Conservation (phyloP, 805 yeast genomes). For the Ogataea trehalophila region DNA sequence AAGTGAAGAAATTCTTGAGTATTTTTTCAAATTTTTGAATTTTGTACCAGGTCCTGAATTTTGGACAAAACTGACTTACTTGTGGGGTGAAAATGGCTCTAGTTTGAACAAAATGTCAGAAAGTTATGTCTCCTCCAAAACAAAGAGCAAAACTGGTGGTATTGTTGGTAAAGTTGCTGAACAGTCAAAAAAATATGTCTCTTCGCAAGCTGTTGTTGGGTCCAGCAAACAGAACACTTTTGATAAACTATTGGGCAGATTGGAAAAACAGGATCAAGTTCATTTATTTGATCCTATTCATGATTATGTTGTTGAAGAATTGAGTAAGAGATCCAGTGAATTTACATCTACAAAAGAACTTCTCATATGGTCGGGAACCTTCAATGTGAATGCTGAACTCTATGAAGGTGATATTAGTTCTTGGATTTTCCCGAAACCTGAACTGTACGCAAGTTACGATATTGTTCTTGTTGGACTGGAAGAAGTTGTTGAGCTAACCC, state of each 20-base stretch:
- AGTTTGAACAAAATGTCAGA: slow-evolving; percentile 35
- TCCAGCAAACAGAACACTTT: slow-evolving; percentile 25
- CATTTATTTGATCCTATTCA: slow-evolving; percentile 49
- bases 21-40: slow-evolving; percentile 42
- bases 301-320: slow-evolving; percentile 42
- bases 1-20: slow-evolving; percentile 43
- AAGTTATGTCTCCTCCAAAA: slow-evolving; percentile 34
- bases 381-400: slow-evolving; percentile 49
- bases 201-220: slow-evolving; percentile 15
- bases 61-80: slow-evolving; percentile 35
- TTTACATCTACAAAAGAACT: slow-evolving; percentile 39
- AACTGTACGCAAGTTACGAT: slow-evolving; percentile 47
- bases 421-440: slow-evolving; percentile 42
- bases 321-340: slow-evolving; percentile 35
- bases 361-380: slow-evolving; percentile 43
- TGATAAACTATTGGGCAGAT: slow-evolving; percentile 45
- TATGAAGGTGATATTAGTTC: slow-evolving; percentile 37
- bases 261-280: slow-evolving; percentile 41
- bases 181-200: slow-evolving; percentile 31
- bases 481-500: slow-evolving; percentile 80
- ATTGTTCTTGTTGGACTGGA: slow-evolving; percentile 80
- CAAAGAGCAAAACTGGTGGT: slow-evolving; percentile 40
- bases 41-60: slow-evolving; percentile 26
- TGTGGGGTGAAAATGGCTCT: slow-evolving; percentile 47
- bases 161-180: slow-evolving; percentile 40